These are phyloP conservation scores for Cubamyces lactineus DNA, from an alignment of 768 basidiomycete species.

Conservation along the genomic window DNA sequence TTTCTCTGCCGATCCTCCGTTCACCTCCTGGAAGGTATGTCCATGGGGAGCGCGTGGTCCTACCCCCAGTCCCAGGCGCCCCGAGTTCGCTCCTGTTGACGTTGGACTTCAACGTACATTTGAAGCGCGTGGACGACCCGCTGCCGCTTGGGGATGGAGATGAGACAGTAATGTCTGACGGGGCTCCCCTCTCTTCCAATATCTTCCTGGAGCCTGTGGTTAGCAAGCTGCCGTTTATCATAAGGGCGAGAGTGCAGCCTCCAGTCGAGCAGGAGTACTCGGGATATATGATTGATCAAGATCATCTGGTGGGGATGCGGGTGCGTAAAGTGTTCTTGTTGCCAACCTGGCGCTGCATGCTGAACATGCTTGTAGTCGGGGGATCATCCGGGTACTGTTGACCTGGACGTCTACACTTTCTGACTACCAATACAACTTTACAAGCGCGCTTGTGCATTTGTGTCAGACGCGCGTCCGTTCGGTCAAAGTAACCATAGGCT, in stretches of 20 bases:
- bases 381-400: slow-evolving; percentile 35
- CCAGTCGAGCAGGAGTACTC: slow-evolving; percentile 31
- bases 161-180: background rate
- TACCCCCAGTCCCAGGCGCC: slow-evolving; percentile 31
- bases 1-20: background rate
- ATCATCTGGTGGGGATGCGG: slow-evolving; percentile 44
- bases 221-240: slow-evolving; percentile 29
- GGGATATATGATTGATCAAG: slow-evolving; percentile 49
- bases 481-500: background rate
- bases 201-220: slow-evolving; percentile 25
- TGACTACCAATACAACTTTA: slow-evolving; percentile 24
- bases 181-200: too few relatives aligned
- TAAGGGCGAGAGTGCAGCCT: slow-evolving; percentile 15
- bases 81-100: slow-evolving; percentile 9
- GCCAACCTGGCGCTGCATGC: background rate
- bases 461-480: too few relatives aligned
- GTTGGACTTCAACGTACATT: slow-evolving; percentile 39
- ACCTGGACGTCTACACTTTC: slow-evolving; percentile 40
- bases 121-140: slow-evolving; percentile 29
- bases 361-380: slow-evolving; percentile 24
- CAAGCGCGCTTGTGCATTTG: too few relatives aligned
- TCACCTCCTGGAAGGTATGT: slow-evolving; percentile 38
- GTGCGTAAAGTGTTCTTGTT: slow-evolving; percentile 32
- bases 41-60: slow-evolving; percentile 45
- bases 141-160: background rate